Base-by-base conservation (phyloP, 2,329 filamentous ascomycete genomes). In the Cladophialophora exuberans region DNA sequence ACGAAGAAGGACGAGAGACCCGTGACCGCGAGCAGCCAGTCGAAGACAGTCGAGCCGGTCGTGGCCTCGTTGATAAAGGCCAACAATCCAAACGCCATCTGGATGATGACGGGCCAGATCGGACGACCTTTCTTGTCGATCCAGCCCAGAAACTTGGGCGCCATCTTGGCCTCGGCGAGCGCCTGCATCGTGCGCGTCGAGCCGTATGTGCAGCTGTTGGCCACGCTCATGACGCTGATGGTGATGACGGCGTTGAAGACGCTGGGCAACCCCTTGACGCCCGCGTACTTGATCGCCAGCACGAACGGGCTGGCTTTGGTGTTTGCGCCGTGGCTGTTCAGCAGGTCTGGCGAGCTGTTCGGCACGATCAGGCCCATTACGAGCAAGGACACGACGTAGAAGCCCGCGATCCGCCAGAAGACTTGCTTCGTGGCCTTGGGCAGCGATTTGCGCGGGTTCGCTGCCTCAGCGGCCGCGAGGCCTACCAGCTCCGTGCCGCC, bases 211-310 rank as follows among this genome's bases (percentile, higher is more conserved):
- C 90, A 86, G 6, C 89, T 93, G 72, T 96, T 97, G 52, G 91
- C 91, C 57, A 97, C 92, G 0, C 90, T 95, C 25, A 97, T 76
- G 30, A 96, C 91, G 18, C 91, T 88, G 58, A 96, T 84, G 68
- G 93, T 6, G 90, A 96, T 3, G 90, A 88, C 90, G 15, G 84
- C 85, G 72, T 97, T 97, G 87, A 97, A 95, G 49, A 97, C 82
- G 0, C 88, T 92, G 2, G 90, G 90, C 1, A 97, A 81, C 3
- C 87, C 86, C 39, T 83, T 76, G 65, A 97, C 95, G 6, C 89
- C 87, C 1, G 91, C 90, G 59, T 90, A 87, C 62, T 88, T 79
- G 65, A 96, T 96, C 60, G 92, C 90, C 65, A 97, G 94, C 65
- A 97, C 92, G 70, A 97, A 97, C 2, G 93, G 93, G 2, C 90